phyloP scores from a whole-genome alignment of 2,329 filamentous ascomycete species.

The Fusarium cicatricum region DNA sequence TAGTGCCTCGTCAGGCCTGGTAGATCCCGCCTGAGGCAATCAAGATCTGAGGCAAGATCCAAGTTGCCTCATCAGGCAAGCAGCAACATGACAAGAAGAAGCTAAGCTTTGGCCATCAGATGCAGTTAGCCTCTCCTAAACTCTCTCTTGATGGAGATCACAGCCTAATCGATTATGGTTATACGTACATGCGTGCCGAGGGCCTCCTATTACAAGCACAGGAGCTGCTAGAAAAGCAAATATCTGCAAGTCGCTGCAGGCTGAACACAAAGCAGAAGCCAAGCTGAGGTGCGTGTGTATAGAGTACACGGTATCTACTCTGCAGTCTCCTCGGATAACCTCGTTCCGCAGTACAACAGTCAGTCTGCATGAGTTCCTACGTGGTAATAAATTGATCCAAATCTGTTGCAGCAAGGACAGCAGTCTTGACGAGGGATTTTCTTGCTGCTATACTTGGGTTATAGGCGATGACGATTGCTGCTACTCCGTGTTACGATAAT shows the following conservation, averaged over 20 bases:
- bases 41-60: slow-evolving; percentile 23
- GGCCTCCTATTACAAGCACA: too few species aligned
- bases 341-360: too few species aligned
- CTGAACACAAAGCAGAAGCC: slow-evolving; percentile 1
- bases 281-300: too few species aligned
- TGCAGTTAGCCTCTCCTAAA: neutral
- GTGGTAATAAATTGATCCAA: neutral
- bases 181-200: too few species aligned
- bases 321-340: neutral
- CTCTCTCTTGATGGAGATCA: too few species aligned
- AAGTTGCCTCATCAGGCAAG: slow-evolving; percentile 32
- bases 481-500: too few species aligned
- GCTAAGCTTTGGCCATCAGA: slow-evolving; percentile 27
- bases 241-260: neutral
- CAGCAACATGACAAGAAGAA: neutral
- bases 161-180: too few species aligned
- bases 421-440: slow-evolving; percentile 6
- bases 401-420: slow-evolving; percentile 1
- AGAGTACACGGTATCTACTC: neutral
- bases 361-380: too few species aligned
- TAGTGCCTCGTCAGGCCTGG: slow-evolving; percentile 1
- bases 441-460: neutral
- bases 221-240: too few species aligned
- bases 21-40: slow-evolving; percentile 23
- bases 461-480: neutral